These are phyloP conservation scores for Claviceps purpurea DNA, from an alignment of 2,329 filamentous ascomycete species.

Conservation along the genomic window DNA sequence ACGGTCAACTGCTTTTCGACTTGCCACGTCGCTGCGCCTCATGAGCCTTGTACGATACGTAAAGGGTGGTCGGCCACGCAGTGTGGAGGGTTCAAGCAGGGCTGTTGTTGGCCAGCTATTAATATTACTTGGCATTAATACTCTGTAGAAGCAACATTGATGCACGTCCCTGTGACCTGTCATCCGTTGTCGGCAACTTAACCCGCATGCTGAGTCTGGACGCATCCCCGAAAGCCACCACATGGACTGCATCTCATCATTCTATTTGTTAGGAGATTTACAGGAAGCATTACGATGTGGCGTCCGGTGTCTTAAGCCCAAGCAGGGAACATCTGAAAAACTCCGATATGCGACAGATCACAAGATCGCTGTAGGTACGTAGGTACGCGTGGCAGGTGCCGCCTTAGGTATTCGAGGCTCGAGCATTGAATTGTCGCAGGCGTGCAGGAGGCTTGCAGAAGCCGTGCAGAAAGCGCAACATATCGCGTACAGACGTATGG, in stretches of 20 bases:
- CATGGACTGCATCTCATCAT: background rate
- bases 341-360: background rate
- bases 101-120: background rate
- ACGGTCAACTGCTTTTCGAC: no score
- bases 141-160: background rate
- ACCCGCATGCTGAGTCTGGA: background rate
- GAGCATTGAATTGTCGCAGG: no score
- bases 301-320: background rate
- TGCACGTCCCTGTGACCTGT: background rate
- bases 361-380: background rate
- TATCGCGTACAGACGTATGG: no score
- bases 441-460: no score
- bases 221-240: background rate
- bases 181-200: background rate
- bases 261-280: background rate
- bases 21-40: no score
- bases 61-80: no score
- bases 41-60: no score
- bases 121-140: background rate
- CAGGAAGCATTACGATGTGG: background rate
- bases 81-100: no score
- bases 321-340: background rate
- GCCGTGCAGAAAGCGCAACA: no score
- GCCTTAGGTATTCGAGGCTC: no score
- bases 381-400: background rate